Percentiles rank a stretch among this genome's conserved stretches.
phyloP scores from a whole-genome alignment of 192 early-diverging fungal species.

The Linnemannia exigua region DNA sequence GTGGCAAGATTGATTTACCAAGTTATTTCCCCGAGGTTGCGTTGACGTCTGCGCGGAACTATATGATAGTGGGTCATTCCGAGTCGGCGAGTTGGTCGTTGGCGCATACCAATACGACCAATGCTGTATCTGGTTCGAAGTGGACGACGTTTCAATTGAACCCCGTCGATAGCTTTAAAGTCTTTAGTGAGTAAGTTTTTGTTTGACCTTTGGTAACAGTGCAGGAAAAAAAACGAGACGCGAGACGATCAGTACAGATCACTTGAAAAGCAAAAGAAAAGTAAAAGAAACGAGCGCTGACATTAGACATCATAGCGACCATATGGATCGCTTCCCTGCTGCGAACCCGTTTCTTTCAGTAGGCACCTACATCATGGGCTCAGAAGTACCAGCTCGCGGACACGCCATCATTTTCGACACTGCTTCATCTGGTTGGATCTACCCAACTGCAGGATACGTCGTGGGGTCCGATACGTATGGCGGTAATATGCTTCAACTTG shows the following conservation, averaged over 20 bases:
- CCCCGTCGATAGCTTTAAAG: not conserved
- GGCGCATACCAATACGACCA: not conserved
- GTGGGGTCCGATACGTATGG: not conserved
- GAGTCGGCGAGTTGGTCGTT: not conserved
- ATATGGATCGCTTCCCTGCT: not conserved
- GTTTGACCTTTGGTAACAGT: no score
- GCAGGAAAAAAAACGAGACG: no score
- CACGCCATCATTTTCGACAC: not conserved
- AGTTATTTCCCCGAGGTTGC: not conserved
- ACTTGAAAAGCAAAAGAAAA: no score
- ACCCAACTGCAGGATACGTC: not conserved
- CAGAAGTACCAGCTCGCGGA: not conserved
- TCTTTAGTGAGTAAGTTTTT: not conserved
- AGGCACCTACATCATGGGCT: not conserved
- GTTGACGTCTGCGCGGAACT: not conserved
- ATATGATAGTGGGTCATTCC: not conserved
- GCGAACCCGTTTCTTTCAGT: not conserved
- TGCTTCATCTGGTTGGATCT: not conserved
- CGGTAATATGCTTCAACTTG: not conserved
- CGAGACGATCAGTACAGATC: no score
- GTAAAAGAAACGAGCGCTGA: no score
- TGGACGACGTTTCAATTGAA: not conserved
- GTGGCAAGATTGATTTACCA: not conserved
- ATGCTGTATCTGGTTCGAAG: not conserved
- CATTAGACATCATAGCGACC: not conserved